Base-by-base conservation (phyloP, 2,329 filamentous ascomycete genomes). In the Myriosclerotinia duriaeana region DNA sequence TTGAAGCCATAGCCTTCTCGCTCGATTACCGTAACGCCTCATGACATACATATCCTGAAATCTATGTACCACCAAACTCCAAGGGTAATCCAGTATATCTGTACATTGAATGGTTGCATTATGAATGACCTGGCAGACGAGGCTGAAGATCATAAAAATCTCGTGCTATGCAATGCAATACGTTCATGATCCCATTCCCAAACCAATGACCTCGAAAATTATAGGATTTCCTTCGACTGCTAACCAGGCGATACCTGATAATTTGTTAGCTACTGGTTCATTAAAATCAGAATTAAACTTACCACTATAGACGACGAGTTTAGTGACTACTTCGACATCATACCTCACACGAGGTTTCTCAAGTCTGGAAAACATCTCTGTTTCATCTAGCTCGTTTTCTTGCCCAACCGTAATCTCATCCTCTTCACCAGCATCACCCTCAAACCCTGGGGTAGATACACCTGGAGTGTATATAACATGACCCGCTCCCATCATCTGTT, bases 271-370 rank as follows among this genome's bases (percentile, higher is more conserved):
- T 17, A 15, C 17, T 22, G 20, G 1, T 60, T 15, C 26, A 67
- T 65, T 52, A 26, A 65, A 42, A 66, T 65, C 68, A 63, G n/a
- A 20, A 30, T 26, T 42, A 17, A 20, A 79, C 87, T 78, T 80
- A 92, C 94, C 95, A 67, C 90, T 85, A 80, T 99, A 99, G 34
- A 99, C 92, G 73, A 99, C 90, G 68, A 99, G 79, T 79, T 97
- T 98, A 6, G 95, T 98, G 48, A 99, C 90, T 50, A 99, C 94
- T 78, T 99, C 95, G n/a, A 98, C 94, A 78, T 99, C 95, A 75
- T 98, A 99, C 72, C 93, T 84, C 68, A 97, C 93, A 71, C 95
- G 87, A 59, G 95, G 93, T 79, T 90, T 92, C 70, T 93, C 89
- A 65, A 98, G 83, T 75, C 85, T 87, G 54, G 88, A 89, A 78